phyloP scores from a whole-genome alignment of 1,284 basidiomycete species.

The Mycena sp. region DNA sequence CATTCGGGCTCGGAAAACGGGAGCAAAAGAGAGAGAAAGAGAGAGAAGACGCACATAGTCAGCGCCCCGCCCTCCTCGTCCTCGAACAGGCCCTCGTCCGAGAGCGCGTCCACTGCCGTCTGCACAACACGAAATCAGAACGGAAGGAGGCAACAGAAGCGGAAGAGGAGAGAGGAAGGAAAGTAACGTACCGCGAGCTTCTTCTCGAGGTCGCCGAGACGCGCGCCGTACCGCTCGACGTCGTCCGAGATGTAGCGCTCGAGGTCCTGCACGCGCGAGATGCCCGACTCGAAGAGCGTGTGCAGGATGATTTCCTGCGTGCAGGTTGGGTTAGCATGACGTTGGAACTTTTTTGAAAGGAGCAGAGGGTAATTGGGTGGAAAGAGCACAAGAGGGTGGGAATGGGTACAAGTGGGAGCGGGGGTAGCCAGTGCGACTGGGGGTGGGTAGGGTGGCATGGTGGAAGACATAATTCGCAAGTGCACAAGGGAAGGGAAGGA shows the following conservation, averaged over 20 bases:
- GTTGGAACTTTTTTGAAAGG: too few species aligned
- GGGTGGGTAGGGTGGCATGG: too few species aligned
- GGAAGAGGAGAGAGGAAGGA: background rate
- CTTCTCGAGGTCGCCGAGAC: constrained; percentile 84
- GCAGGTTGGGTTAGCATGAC: background rate
- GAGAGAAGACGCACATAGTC: constrained; percentile 62
- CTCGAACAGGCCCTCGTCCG: constrained; percentile 84
- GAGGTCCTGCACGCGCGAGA: constrained; percentile 77
- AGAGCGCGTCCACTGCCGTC: constrained; percentile 67
- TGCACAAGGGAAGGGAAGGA: too few species aligned
- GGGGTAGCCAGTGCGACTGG: too few species aligned
- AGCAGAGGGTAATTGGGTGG: too few species aligned
- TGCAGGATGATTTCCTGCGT: constrained; percentile 90
- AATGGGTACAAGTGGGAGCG: too few species aligned
- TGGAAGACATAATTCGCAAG: too few species aligned
- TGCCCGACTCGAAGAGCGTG: constrained; percentile 88
- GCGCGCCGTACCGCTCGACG: constrained; percentile 82
- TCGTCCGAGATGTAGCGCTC: constrained; percentile 93
- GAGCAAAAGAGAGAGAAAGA: background rate
- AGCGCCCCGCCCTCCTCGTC: constrained; percentile 79
- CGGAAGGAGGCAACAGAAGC: background rate
- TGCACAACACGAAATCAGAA: constrained; percentile 32
- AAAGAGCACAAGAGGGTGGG: too few species aligned
- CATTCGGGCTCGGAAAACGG: too few species aligned
- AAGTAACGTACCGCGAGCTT: constrained; percentile 83